These are phyloP conservation scores for Prillingera fragicola DNA, from an alignment of 1,284 basidiomycete genomes.

Conservation along the genomic window DNA sequence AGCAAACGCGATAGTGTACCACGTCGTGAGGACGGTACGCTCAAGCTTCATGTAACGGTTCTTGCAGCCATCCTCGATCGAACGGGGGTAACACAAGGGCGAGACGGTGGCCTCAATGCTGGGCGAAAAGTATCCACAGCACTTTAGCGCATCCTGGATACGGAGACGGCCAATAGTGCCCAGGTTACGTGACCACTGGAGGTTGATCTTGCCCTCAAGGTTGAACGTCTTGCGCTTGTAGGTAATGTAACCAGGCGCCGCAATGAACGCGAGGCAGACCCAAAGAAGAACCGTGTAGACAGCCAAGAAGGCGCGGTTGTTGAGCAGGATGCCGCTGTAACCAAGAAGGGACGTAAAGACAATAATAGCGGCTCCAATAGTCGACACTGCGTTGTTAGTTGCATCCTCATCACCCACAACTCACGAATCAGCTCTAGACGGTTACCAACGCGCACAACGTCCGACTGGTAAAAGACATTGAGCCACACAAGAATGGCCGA, in stretches of 20 bases:
- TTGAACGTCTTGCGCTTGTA: constrained; percentile 64
- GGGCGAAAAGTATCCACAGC: constrained; percentile 65
- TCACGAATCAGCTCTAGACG: constrained; percentile 54
- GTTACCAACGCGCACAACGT: constrained; percentile 61
- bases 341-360: constrained; percentile 63
- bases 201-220: constrained; percentile 66
- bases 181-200: constrained; percentile 60
- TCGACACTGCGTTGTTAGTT: constrained; percentile 52
- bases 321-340: constrained; percentile 62
- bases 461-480: constrained; percentile 58
- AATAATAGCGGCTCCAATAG: constrained; percentile 55
- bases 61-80: constrained; percentile 63
- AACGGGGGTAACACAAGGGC: constrained; percentile 61
- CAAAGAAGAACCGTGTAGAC: constrained; percentile 66
- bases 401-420: constrained; percentile 18
- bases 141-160: constrained; percentile 60
- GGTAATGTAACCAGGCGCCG: constrained; percentile 63
- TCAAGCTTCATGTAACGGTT: constrained; percentile 60
- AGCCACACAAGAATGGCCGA: constrained; percentile 61
- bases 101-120: constrained; percentile 61
- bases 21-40: constrained; percentile 52
- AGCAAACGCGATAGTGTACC: constrained; percentile 61
- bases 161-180: constrained; percentile 55
- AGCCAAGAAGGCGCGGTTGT: constrained; percentile 67
- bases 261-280: constrained; percentile 59